Percentiles rank a stretch among this genome's conserved stretches.
Conservation (phyloP, 441 rosid species). For the Populus hybrid region DNA sequence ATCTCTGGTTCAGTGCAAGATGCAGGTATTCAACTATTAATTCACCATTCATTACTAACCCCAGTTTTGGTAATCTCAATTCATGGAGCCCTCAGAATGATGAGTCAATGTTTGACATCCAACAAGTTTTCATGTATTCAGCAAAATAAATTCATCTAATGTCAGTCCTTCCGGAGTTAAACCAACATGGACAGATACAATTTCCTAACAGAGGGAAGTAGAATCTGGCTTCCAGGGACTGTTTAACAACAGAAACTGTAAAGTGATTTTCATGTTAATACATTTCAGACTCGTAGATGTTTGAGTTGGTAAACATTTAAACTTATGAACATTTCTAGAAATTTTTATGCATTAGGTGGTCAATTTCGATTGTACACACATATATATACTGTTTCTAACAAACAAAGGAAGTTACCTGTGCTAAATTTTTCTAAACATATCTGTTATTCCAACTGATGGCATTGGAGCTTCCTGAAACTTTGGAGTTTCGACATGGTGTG, state of each 20-base stretch:
- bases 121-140: background rate
- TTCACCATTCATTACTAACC: background rate
- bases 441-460: background rate
- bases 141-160: background rate
- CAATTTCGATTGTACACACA: background rate
- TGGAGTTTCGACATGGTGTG: background rate
- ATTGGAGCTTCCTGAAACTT: background rate
- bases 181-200: background rate
- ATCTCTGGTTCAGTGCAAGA: conserved; percentile 96
- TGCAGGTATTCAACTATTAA: conserved; percentile 64
- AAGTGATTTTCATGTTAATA: background rate
- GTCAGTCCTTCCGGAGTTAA: background rate
- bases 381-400: background rate
- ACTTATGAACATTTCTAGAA: background rate
- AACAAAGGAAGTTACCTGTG: background rate
- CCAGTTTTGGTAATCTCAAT: background rate
- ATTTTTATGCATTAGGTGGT: background rate
- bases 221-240: conserved; percentile 1
- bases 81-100: background rate
- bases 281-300: background rate
- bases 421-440: background rate
- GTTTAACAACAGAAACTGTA: background rate
- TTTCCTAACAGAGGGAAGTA: background rate
- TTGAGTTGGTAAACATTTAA: background rate
- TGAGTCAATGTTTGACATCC: background rate